These are phyloP conservation scores for Geotrichum klebahnii DNA, from an alignment of 1,139 yeast species.

Conservation along the genomic window DNA sequence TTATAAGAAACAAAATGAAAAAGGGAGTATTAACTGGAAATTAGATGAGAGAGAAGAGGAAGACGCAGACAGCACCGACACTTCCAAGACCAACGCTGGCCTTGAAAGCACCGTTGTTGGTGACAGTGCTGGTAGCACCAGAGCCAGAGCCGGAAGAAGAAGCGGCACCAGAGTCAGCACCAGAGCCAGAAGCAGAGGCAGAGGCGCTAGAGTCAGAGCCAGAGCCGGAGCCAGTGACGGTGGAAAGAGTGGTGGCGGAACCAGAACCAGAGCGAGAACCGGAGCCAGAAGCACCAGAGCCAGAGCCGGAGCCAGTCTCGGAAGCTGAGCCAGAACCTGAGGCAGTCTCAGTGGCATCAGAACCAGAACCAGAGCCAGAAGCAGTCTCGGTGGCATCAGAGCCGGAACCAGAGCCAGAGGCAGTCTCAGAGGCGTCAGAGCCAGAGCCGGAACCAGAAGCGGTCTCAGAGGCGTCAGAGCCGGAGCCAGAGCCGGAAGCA, in stretches of 20 bases:
- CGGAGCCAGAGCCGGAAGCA: slow-evolving; percentile 1
- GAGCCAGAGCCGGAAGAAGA: not conserved
- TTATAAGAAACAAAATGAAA: not conserved
- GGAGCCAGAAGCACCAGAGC: slow-evolving; percentile 6
- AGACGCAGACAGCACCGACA: slow-evolving; percentile 15
- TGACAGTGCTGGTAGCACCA: slow-evolving; percentile 3
- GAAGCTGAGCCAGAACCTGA: not conserved
- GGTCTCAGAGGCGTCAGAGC: slow-evolving; percentile 5
- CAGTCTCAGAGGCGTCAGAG: slow-evolving; percentile 11
- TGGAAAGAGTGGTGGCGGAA: slow-evolving; percentile 2
- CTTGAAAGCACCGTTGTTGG: slow-evolving; percentile 10
- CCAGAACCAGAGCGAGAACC: slow-evolving; percentile 1
- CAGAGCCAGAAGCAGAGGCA: slow-evolving; percentile 11
- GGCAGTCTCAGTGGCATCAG: slow-evolving; percentile 14
- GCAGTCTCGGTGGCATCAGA: slow-evolving; percentile 10
- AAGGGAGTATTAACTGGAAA: not conserved
- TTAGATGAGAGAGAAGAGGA: slow-evolving; percentile 15
- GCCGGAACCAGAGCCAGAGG: slow-evolving; percentile 8
- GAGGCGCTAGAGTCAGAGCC: slow-evolving; percentile 8
- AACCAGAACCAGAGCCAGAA: slow-evolving; percentile 6
- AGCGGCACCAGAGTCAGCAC: not conserved
- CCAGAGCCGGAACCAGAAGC: slow-evolving; percentile 13
- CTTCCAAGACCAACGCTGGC: slow-evolving; percentile 15
- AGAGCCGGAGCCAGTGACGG: slow-evolving; percentile 12
- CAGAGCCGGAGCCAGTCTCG: slow-evolving; percentile 11